Base-by-base conservation (phyloP, 352 stramenopile genomes). In the Globisporangium uncinulatum region DNA sequence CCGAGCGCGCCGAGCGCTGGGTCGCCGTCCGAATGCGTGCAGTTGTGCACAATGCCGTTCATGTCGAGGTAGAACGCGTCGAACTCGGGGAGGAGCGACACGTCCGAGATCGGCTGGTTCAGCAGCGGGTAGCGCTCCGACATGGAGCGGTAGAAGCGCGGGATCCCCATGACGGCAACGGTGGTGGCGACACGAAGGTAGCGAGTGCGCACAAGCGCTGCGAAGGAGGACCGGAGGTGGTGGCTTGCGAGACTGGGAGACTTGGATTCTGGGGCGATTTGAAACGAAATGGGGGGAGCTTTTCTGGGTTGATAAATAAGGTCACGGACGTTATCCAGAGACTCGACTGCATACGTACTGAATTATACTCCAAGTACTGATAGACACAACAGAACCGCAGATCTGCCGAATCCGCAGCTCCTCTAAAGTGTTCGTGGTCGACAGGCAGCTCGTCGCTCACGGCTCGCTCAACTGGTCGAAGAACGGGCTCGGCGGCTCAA, bases 31-130 rank as follows among this genome's bases (percentile, higher is more conserved):
- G 86, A 88, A 76, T 99, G 97, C 29, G 97, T 99, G 71, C 95
- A 99, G 59, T 98, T 98, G 80, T 99, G 97, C 61, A 99, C 98
- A 63, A 99, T 99, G 54, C 97, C 97, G 74, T 99, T 99, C 96
- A 99, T 98, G 72, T 99, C 97, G 42, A 99, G 73, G 69, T 99
- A 99, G 63, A 99, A 89, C 67, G 98, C 94, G 79, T 99, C 96
- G 61, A 99, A 99, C 66, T 99, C 94, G 3, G 97, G 97, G 39
- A 99, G 70, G 5, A 99, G 83, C 24, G 97, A 97, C 24, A 96
- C 86, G 71, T 99, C 97, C 36, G 92, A 98, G 66, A 94, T 92
- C 34, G 78, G 90, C 73, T 99, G 95, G 80, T 99, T 99, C 65
- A 99, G 98, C 65, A 99, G 97, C 59, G 97, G 97, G 74, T 99